Percentiles rank a stretch among this genome's conserved stretches.
Evolutionary conservation across 2,329 filamentous ascomycete species (phyloP).

Genomic region (Neurospora crassa): DNA sequence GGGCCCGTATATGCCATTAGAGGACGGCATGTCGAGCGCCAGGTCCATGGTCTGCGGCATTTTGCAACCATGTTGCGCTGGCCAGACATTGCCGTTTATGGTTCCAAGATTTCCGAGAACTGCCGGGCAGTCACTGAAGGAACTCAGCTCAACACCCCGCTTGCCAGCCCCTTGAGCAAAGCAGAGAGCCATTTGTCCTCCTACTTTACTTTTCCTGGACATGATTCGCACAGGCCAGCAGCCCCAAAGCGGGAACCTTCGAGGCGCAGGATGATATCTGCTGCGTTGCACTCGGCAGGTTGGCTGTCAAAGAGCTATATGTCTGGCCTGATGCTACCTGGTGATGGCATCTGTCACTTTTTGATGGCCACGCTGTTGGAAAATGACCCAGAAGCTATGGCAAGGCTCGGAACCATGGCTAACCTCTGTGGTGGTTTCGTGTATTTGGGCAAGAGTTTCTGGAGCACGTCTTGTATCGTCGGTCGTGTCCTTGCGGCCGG

Average conservation of each 20-base stretch:
- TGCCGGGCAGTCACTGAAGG: slow-evolving; percentile 33
- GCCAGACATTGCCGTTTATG: slow-evolving; percentile 48
- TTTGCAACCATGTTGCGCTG: slow-evolving; percentile 54
- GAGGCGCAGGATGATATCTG: slow-evolving; percentile 44
- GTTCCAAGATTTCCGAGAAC: slow-evolving; percentile 38
- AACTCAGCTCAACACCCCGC: slow-evolving; percentile 31
- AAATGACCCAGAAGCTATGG: slow-evolving; percentile 50
- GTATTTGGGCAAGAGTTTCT: slow-evolving; percentile 55
- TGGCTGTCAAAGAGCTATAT: slow-evolving; percentile 62
- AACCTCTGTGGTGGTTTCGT: slow-evolving; percentile 57
- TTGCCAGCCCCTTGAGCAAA: slow-evolving; percentile 27
- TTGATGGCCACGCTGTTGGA: slow-evolving; percentile 58
- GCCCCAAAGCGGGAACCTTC: slow-evolving; percentile 25
- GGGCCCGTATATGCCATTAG: slow-evolving; percentile 37
- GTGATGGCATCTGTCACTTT: slow-evolving; percentile 52
- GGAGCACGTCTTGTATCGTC: slow-evolving; percentile 57
- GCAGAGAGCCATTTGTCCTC: slow-evolving; percentile 30
- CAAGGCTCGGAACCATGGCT: slow-evolving; percentile 48
- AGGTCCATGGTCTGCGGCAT: slow-evolving; percentile 51
- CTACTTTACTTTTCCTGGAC: slow-evolving; percentile 39
- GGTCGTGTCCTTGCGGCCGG: slow-evolving; percentile 56
- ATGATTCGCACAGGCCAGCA: slow-evolving; percentile 13
- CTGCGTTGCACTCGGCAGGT: slow-evolving; percentile 47
- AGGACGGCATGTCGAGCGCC: slow-evolving; percentile 46
- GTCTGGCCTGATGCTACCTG: slow-evolving; percentile 55